Conservation (phyloP, 192 early-diverging fungal genomes). For the Umbelopsis sp. region DNA sequence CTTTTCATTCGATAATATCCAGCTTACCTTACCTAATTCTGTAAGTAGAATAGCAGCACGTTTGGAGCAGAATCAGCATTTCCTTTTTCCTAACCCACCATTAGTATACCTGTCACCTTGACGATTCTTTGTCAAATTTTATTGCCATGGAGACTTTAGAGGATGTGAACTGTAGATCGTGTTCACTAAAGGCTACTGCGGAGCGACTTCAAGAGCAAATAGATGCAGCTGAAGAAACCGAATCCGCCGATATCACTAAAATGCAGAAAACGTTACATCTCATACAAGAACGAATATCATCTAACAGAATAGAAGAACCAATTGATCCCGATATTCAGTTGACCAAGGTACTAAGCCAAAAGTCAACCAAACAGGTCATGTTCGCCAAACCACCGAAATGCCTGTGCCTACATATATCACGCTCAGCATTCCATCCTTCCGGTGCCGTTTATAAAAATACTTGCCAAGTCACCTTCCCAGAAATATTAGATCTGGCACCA, state of each 20-base stretch:
- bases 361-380: slow-evolving; percentile 77
- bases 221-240: slow-evolving; percentile 17
- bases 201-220: slow-evolving; percentile 39
- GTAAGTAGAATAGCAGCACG: slow-evolving; percentile 18
- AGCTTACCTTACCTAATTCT: slow-evolving; percentile 64
- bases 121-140: slow-evolving; percentile 56
- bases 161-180: slow-evolving; percentile 70
- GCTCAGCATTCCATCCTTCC: slow-evolving; percentile 72
- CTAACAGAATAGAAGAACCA: slow-evolving; percentile 22
- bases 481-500: slow-evolving; percentile 72
- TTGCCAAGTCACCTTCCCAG: slow-evolving; percentile 77
- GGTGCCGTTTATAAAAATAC: slow-evolving; percentile 82
- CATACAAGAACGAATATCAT: slow-evolving; percentile 9
- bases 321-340: background rate
- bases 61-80: background rate
- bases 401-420: slow-evolving; percentile 86
- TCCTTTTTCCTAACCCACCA: background rate
- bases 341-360: slow-evolving; percentile 26
- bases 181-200: slow-evolving; percentile 57
- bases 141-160: slow-evolving; percentile 64
- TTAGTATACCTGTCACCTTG: slow-evolving; percentile 51
- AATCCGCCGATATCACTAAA: slow-evolving; percentile 17
- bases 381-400: slow-evolving; percentile 77
- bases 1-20: slow-evolving; percentile 81
- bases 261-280: background rate